phyloP scores from a whole-genome alignment of 768 basidiomycete species.

The Astraeus odoratus region DNA sequence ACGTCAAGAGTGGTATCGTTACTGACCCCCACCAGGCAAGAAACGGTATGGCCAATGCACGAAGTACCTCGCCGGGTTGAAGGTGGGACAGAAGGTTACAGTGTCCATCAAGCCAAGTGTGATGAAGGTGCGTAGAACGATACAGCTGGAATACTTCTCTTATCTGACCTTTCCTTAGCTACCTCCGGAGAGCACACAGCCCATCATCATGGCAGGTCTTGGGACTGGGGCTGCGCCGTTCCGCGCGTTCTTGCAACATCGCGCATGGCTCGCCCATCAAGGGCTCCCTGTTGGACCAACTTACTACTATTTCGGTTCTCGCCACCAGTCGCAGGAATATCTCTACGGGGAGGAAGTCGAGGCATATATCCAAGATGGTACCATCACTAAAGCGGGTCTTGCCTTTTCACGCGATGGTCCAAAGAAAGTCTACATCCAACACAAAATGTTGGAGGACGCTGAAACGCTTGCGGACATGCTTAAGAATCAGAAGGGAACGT shows the following conservation, averaged over 20 bases:
- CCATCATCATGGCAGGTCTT: conserved; percentile 97
- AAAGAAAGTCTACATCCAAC: conserved; percentile 96
- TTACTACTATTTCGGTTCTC: conserved; percentile 98
- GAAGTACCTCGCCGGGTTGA: conserved; percentile 80
- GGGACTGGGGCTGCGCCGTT: conserved; percentile 99
- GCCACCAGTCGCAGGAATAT: conserved; percentile 92
- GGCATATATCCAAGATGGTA: conserved; percentile 77
- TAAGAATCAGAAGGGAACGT: conserved; percentile 66
- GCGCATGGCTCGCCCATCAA: conserved; percentile 73
- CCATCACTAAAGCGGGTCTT: conserved; percentile 86
- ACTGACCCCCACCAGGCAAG: conserved; percentile 42
- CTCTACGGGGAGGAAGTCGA: conserved; percentile 97
- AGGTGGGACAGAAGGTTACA: conserved; percentile 86
- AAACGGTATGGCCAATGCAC: conserved; percentile 92
- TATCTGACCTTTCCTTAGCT: conserved; percentile 41
- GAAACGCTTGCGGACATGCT: conserved; percentile 69
- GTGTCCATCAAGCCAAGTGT: conserved; percentile 98
- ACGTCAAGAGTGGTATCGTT: conserved; percentile 2
- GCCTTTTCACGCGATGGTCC: conserved; percentile 94
- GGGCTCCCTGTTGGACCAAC: conserved; percentile 82
- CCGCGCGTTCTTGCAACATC: conserved; percentile 97
- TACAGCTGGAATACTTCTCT: neutral
- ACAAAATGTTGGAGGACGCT: conserved; percentile 94
- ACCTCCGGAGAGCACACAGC: conserved; percentile 77
- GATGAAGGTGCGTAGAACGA: conserved; percentile 70